A percentile compares a stretch with the other conserved stretches of the same genome.
These are phyloP conservation scores for Mycosarcoma maydis DNA, from an alignment of 1,284 basidiomycete genomes.

Conservation along the genomic window DNA sequence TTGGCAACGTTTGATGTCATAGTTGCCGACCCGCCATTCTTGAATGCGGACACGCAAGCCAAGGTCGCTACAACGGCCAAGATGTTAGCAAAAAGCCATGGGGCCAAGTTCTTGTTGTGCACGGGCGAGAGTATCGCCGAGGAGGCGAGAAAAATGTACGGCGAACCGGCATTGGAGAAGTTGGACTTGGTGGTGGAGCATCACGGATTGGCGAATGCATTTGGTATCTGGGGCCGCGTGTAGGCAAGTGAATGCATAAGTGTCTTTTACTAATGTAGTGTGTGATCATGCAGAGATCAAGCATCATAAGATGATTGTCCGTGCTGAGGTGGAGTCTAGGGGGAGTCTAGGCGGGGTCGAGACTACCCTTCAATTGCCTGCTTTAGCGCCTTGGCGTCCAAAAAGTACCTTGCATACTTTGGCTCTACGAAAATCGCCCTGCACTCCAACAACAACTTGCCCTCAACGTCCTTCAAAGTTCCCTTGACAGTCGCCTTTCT, in stretches of 20 bases:
- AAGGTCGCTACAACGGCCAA: constrained; percentile 33
- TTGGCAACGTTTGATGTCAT: constrained; percentile 58
- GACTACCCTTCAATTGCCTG: constrained; percentile 68
- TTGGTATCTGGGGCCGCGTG: constrained; percentile 40
- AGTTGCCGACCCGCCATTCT: constrained; percentile 64
- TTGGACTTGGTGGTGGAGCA: constrained; percentile 37
- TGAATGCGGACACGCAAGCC: constrained; percentile 45
- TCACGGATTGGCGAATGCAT: constrained; percentile 42
- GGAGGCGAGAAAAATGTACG: constrained; percentile 38
- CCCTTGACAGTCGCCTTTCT: constrained; percentile 80
- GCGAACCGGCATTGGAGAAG: constrained; percentile 20
- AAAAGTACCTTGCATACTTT: constrained; percentile 76
- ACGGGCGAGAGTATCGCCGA: constrained; percentile 44
- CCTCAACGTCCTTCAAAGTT: constrained; percentile 79
- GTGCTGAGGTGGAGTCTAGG: no score
- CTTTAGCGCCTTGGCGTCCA: constrained; percentile 74
- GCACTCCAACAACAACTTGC: constrained; percentile 83
- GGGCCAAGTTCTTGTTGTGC: constrained; percentile 24
- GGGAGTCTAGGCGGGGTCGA: no score
- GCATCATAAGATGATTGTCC: no score
- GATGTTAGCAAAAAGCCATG: constrained; percentile 14
- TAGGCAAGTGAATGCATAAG: neutral
- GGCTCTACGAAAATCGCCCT: constrained; percentile 83
- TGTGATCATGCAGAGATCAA: no score
- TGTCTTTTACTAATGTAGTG: no score